Evolutionary conservation across 768 basidiomycete species (phyloP).

Genomic region (Phylloporus rhodoxanthus): DNA sequence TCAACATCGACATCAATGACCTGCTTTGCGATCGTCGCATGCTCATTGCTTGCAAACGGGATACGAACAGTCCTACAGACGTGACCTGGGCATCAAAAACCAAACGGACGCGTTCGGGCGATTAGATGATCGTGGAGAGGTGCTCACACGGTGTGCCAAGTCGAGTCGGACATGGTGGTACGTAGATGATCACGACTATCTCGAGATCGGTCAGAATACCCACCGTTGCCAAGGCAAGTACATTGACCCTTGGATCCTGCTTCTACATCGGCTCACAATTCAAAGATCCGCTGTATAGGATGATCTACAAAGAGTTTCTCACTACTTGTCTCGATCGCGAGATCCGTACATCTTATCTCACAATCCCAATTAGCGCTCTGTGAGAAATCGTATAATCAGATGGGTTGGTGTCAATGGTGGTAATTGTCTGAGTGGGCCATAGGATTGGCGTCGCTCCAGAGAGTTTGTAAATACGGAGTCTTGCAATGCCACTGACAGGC

Average conservation of each 20-base stretch:
- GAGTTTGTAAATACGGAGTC: too few species aligned
- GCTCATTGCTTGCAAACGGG: slow-evolving; percentile 67
- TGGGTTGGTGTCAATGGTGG: too few species aligned
- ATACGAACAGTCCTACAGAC: slow-evolving; percentile 58
- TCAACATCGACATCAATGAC: slow-evolving; percentile 85
- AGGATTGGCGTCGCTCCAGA: too few species aligned
- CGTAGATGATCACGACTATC: background rate
- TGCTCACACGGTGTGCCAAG: slow-evolving; percentile 55
- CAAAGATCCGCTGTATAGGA: background rate
- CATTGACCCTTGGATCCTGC: background rate
- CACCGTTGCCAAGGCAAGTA: background rate
- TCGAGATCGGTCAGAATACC: background rate
- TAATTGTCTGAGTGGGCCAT: too few species aligned
- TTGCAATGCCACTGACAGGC: too few species aligned
- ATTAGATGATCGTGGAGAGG: background rate
- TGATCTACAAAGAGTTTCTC: background rate
- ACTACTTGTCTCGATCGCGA: background rate
- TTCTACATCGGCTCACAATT: background rate
- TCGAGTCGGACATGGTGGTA: slow-evolving; percentile 9
- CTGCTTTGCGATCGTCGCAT: slow-evolving; percentile 77
- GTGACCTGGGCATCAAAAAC: background rate
- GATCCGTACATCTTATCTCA: background rate
- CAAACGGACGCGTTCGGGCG: background rate
- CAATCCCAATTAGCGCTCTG: background rate
- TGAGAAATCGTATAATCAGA: background rate